Percentiles rank a stretch among this genome's conserved stretches.
Conservation (phyloP, 805 yeast genomes). For the Lipomyces starkeyi region DNA sequence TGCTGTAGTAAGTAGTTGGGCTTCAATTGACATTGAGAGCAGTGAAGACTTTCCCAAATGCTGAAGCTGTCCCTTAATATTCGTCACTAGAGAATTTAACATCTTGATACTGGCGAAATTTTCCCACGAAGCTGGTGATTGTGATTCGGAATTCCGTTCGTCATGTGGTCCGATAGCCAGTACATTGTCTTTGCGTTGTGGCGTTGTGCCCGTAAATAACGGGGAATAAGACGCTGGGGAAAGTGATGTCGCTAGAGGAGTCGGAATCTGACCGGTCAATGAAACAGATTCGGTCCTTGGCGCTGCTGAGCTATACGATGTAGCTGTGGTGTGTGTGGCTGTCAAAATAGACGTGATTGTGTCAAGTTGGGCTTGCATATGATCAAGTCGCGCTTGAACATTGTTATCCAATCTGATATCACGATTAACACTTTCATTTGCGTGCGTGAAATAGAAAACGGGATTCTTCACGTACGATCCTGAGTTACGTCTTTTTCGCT, state of each 20-base stretch:
- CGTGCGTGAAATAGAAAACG: background rate
- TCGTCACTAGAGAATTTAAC: slow-evolving; percentile 20
- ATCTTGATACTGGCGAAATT: background rate
- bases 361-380: slow-evolving; percentile 32
- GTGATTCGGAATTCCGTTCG: background rate
- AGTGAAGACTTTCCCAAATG: slow-evolving; percentile 29
- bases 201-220: background rate
- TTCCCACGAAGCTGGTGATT: background rate
- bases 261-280: background rate
- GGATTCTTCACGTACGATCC: background rate
- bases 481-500: slow-evolving; percentile 17
- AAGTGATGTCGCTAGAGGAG: background rate
- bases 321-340: background rate
- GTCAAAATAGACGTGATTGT: slow-evolving; percentile 8
- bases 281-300: background rate
- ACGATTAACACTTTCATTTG: background rate
- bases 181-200: background rate
- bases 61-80: slow-evolving; percentile 22
- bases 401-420: background rate
- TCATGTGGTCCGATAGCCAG: background rate
- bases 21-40: slow-evolving; percentile 30
- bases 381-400: slow-evolving; percentile 14
- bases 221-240: too few species aligned
- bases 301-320: background rate
- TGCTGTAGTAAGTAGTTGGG: slow-evolving; percentile 18